Evolutionary conservation across 768 basidiomycete species (phyloP).

Genomic region (Termitomyces sp.): DNA sequence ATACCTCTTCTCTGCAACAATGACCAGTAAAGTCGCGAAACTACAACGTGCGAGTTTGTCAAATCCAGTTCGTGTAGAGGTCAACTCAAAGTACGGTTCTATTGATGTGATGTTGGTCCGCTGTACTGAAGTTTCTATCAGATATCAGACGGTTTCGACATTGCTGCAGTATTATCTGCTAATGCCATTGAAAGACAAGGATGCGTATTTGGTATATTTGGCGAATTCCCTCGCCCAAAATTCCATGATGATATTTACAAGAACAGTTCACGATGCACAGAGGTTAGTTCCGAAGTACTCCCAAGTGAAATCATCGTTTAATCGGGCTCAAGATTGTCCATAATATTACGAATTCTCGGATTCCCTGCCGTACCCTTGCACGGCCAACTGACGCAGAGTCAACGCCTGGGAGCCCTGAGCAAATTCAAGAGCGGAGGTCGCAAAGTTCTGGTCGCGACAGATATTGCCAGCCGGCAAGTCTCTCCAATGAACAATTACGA

Average conservation of each 20-base stretch:
- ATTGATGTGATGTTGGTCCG: background rate
- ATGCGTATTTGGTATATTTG: slow-evolving; percentile 84
- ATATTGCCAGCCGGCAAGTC: slow-evolving; percentile 85
- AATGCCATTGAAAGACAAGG: slow-evolving; percentile 88
- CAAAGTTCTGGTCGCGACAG: slow-evolving; percentile 90
- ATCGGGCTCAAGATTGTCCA: slow-evolving; percentile 55
- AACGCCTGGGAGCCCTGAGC: slow-evolving; percentile 85
- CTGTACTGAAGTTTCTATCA: slow-evolving; percentile 25
- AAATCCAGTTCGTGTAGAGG: slow-evolving; percentile 92
- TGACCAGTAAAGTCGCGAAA: slow-evolving; percentile 98
- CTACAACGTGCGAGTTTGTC: slow-evolving; percentile 89
- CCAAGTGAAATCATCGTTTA: background rate
- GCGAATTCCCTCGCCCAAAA: slow-evolving; percentile 87
- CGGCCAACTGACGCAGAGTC: slow-evolving; percentile 91
- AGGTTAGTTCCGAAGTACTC: slow-evolving; percentile 35
- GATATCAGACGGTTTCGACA: slow-evolving; percentile 96
- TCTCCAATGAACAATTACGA: background rate
- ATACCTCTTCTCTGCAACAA: slow-evolving; percentile 96
- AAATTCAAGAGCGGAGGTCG: slow-evolving; percentile 97
- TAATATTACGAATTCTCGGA: slow-evolving; percentile 84
- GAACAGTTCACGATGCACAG: slow-evolving; percentile 92
- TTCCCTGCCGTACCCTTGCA: slow-evolving; percentile 96
- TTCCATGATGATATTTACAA: slow-evolving; percentile 93
- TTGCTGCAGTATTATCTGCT: slow-evolving; percentile 95
- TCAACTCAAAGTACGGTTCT: slow-evolving; percentile 76